Conservation (phyloP, 148 eudicot species). For the Persicaria maculosa region DNA sequence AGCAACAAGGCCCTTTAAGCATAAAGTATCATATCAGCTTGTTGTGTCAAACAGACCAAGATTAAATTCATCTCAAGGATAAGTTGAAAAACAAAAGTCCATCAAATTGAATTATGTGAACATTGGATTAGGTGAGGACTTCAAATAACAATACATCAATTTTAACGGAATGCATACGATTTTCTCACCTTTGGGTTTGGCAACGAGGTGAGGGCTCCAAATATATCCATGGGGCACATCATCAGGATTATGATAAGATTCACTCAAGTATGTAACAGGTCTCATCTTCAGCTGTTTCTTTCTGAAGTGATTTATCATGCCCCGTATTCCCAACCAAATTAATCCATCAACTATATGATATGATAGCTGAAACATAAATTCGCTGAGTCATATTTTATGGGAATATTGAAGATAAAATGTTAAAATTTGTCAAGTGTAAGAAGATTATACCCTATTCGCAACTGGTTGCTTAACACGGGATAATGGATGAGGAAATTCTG, state of each 20-base stretch:
- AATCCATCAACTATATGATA: conserved; percentile 81
- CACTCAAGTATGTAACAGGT: conserved; percentile 70
- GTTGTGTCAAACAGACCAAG: no score
- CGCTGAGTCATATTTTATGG: background rate
- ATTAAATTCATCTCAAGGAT: no score
- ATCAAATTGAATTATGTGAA: no score
- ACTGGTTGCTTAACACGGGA: conserved; percentile 66
- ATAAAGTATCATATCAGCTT: no score
- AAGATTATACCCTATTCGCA: conserved; percentile 49
- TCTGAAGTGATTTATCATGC: conserved; percentile 74
- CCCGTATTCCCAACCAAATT: conserved; percentile 91
- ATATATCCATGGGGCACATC: conserved; percentile 80
- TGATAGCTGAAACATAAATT: conserved; percentile 57
- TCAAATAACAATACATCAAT: background rate
- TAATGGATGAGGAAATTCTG: conserved; percentile 79
- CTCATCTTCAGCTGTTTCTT: conserved; percentile 81
- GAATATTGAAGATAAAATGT: background rate
- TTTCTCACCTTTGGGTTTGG: conserved; percentile 75
- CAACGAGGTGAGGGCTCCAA: conserved; percentile 95
- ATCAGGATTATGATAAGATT: conserved; percentile 35
- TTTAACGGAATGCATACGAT: background rate
- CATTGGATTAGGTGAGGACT: no score
- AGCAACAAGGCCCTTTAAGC: no score
- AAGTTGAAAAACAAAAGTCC: no score
- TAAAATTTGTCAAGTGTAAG: background rate